Percentiles rank a stretch among this genome's conserved stretches.
Evolutionary conservation across 257 asterid species (phyloP).

Genomic region (Solanum paucissectum): DNA sequence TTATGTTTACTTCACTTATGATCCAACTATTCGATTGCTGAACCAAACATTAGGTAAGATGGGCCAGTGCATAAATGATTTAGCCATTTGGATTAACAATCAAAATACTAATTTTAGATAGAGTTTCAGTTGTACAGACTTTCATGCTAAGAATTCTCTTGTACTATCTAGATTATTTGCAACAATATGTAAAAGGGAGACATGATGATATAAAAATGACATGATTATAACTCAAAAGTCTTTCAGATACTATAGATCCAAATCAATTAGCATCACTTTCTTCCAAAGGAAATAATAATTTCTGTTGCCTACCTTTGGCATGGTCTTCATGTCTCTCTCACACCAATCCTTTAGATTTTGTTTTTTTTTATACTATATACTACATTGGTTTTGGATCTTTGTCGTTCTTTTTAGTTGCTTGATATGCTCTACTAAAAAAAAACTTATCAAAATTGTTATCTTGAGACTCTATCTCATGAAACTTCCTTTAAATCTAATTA

Average conservation of each 20-base stretch:
- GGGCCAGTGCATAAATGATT: background rate
- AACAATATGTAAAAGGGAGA: background rate
- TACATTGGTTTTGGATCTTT: no score
- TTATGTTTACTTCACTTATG: background rate
- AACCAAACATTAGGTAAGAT: background rate
- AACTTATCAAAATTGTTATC: no score
- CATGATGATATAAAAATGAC: background rate
- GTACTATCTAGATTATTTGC: background rate
- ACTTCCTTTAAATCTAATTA: background rate
- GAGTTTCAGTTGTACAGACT: background rate
- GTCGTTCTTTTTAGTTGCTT: no score
- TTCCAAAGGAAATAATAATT: background rate
- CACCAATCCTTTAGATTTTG: background rate
- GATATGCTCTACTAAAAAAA: background rate
- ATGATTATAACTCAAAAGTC: background rate
- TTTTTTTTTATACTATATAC: no score
- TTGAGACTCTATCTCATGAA: background rate
- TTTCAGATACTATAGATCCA: background rate
- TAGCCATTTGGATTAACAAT: background rate
- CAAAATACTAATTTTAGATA: background rate
- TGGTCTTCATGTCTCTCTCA: background rate
- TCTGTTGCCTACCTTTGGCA: background rate
- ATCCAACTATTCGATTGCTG: background rate
- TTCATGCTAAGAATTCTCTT: background rate
- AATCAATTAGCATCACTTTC: background rate